Percentiles rank a stretch among this genome's conserved stretches.
Conservation (phyloP, 495 filamentous ascomycete species). For the Aspergillus nidulans region DNA sequence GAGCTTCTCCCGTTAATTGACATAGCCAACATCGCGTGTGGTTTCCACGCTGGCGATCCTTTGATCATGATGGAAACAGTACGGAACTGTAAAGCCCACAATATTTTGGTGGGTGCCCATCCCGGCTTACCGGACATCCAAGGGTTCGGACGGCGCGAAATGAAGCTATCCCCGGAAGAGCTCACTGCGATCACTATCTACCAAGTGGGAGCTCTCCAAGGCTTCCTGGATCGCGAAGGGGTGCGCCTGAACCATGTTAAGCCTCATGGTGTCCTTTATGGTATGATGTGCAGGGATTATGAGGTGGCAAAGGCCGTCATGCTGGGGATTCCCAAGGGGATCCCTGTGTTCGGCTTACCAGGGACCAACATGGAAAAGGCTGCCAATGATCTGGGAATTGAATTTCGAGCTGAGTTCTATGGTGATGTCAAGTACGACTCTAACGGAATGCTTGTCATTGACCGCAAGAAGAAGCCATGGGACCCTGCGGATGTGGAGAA, state of each 20-base stretch:
- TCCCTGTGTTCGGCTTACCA: slow-evolving; percentile 54
- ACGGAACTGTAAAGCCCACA: slow-evolving; percentile 49
- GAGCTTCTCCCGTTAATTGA: slow-evolving; percentile 56
- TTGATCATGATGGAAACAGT: slow-evolving; percentile 58
- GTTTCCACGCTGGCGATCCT: slow-evolving; percentile 54
- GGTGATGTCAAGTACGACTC: slow-evolving; percentile 55
- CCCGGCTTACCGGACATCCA: slow-evolving; percentile 59
- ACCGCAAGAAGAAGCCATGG: slow-evolving; percentile 54
- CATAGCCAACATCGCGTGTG: slow-evolving; percentile 60
- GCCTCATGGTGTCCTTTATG: slow-evolving; percentile 53
- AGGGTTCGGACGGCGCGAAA: slow-evolving; percentile 57
- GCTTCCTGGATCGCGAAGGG: slow-evolving; percentile 50
- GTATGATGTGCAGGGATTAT: slow-evolving; percentile 53
- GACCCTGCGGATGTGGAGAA: slow-evolving; percentile 39
- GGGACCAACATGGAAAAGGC: slow-evolving; percentile 50
- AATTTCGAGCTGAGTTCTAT: slow-evolving; percentile 56
- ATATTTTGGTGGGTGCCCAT: slow-evolving; percentile 53
- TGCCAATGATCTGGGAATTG: slow-evolving; percentile 46
- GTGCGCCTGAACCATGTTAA: slow-evolving; percentile 57
- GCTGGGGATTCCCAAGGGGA: slow-evolving; percentile 45
- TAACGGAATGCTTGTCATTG: slow-evolving; percentile 47
- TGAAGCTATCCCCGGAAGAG: slow-evolving; percentile 52
- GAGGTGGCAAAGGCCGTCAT: slow-evolving; percentile 49
- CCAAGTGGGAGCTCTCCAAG: slow-evolving; percentile 56
- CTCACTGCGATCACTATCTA: slow-evolving; percentile 54